phyloP scores from a whole-genome alignment of 495 filamentous ascomycete species.

The Amorphotheca resinae region DNA sequence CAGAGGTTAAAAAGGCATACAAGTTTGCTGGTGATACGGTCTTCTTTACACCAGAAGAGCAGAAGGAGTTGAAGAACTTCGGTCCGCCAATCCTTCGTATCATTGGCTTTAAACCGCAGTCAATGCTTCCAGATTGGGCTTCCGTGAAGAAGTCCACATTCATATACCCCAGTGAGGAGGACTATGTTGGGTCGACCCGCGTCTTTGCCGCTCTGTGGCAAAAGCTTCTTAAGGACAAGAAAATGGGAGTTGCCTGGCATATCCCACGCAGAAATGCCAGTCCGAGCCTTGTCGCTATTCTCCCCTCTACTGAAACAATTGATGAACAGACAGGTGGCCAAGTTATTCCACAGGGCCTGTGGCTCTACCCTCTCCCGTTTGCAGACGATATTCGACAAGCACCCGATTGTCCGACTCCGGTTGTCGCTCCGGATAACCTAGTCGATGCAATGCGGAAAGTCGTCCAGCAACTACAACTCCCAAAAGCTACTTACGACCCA shows the following conservation, averaged over 20 bases:
- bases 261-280: constrained; percentile 67
- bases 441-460: constrained; percentile 71
- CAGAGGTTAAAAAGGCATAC: constrained; percentile 81
- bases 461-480: constrained; percentile 79
- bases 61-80: constrained; percentile 61
- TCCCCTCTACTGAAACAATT: constrained; percentile 55
- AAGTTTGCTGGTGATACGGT: constrained; percentile 91
- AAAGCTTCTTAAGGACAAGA: constrained; percentile 65
- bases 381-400: constrained; percentile 79
- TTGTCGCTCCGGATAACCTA: constrained; percentile 53
- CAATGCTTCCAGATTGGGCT: constrained; percentile 70
- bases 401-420: constrained; percentile 37
- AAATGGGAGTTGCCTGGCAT: constrained; percentile 81
- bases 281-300: constrained; percentile 66
- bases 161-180: constrained; percentile 88
- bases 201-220: constrained; percentile 87
- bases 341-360: constrained; percentile 68
- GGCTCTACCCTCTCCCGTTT: constrained; percentile 79
- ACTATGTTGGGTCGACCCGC: constrained; percentile 79
- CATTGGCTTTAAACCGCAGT: constrained; percentile 82
- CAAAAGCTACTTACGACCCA: constrained; percentile 72
- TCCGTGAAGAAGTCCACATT: constrained; percentile 75
- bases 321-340: constrained; percentile 36
- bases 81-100: constrained; percentile 75
- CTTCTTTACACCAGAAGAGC: constrained; percentile 71